phyloP scores from a whole-genome alignment of 108 stramenopile species.

The Cyclostephanos tholiformis region DNA sequence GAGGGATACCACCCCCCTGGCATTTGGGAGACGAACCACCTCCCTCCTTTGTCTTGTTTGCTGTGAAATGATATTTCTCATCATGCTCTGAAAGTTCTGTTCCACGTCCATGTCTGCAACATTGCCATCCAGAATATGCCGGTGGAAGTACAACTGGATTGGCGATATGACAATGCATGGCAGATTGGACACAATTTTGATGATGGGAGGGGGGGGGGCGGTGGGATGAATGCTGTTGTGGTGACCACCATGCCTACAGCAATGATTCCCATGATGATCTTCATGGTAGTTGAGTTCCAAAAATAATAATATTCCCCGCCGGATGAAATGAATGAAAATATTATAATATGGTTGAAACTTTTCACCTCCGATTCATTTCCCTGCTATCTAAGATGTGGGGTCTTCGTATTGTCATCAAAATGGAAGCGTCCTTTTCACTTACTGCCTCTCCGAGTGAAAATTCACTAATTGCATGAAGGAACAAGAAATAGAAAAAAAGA shows the following conservation, averaged over 20 bases:
- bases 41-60: not conserved
- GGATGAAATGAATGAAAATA: no score
- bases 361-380: no score
- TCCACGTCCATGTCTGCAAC: not conserved
- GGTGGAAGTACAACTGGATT: not conserved
- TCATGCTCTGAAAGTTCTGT: constrained; percentile 31
- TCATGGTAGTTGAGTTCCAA: not conserved
- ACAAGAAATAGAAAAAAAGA: no score
- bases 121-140: not conserved
- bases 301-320: no score
- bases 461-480: no score
- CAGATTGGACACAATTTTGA: not conserved
- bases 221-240: not conserved
- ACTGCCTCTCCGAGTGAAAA: no score
- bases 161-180: not conserved
- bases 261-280: not conserved
- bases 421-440: no score
- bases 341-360: no score
- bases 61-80: constrained; percentile 29
- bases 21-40: constrained; percentile 45
- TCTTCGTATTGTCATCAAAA: no score
- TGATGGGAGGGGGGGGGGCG: not conserved
- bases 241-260: not conserved
- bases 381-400: no score
- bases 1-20: constrained; percentile 48